Evolutionary conservation across 2,329 filamentous ascomycete species (phyloP), one percentile per base, ranked within the genome.

Genomic region (Ceratocystis smalleyi): DNA sequence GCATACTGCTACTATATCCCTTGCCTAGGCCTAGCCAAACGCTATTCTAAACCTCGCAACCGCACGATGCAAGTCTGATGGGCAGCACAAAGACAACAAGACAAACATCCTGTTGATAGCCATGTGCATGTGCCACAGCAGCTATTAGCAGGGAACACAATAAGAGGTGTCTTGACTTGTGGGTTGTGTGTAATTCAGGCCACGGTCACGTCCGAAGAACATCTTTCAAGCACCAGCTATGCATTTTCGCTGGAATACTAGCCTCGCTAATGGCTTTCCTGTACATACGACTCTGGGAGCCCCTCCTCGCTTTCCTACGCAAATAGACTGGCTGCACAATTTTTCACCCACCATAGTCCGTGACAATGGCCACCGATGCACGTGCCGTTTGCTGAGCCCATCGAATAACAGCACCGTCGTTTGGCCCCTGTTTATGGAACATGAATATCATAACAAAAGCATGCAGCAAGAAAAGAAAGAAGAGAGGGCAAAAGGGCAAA

Each of bases 331-430:
- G 22, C 47, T 19, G 54, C 27, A 57, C 54, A 57, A 57, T 32
- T 57, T 57, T 57, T 57, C 54, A 57, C 54, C 54, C 15, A 27
- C 22, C 5, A n/a, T 57, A 30, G 27, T 57, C 54, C 24, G 54
- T 57, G 54, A 57, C 54, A 57, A 57, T 57, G n/a, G 54, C 54
- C 54, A 57, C 54, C 30, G 54, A 57, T 8, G 54, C 54, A 57
- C 54, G 54, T 57, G 54, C 54, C 54, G 54, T 35, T 35, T 8
- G 19, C 54, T 57, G 54, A 57, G 54, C 54, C 54, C 35, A 12
- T 35, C 24, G 27, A 19, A 24, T 30, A 22, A 51, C 47, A 22
- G 22, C 24, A 40, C 35, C 35, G 12, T 54, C 49, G 19, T 27
- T 27, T 55, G 7, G 8, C 54, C 54, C 54, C 54, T 57, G 27